phyloP scores from a whole-genome alignment of 2,329 filamentous ascomycete species.

The Aspergillus costaricaensis region DNA sequence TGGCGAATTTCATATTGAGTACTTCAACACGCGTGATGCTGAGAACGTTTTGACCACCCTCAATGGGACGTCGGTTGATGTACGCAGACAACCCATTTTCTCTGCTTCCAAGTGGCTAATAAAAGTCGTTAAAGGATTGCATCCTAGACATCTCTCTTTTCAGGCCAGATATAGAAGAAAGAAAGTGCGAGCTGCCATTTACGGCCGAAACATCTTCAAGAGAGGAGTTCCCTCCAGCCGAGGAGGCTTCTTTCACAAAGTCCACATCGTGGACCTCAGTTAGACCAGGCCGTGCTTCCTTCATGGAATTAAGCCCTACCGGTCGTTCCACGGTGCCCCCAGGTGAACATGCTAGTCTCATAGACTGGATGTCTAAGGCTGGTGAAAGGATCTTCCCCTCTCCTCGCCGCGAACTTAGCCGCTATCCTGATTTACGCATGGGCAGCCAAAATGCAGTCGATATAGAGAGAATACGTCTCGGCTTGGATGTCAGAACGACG shows the following conservation, averaged over 20 bases:
- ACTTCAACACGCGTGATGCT: constrained; percentile 40
- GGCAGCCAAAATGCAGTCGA: constrained; percentile 49
- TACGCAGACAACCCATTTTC: constrained; percentile 23
- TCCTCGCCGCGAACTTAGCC: constrained; percentile 30
- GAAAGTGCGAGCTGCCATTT: constrained; percentile 12
- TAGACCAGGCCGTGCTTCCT: constrained; percentile 22
- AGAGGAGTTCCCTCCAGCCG: constrained; percentile 12
- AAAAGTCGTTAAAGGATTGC: constrained; percentile 26
- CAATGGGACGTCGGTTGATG: constrained; percentile 38
- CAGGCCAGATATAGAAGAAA: constrained; percentile 33
- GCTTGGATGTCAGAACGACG: constrained; percentile 73
- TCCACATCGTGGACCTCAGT: constrained; percentile 18
- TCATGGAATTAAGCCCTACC: constrained; percentile 41
- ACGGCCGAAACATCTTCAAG: constrained; percentile 21
- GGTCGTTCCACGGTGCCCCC: constrained; percentile 43
- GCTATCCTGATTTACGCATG: constrained; percentile 31
- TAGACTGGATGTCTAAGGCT: constrained; percentile 34
- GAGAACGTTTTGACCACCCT: constrained; percentile 39
- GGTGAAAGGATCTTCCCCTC: constrained; percentile 33
- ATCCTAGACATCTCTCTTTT: constrained; percentile 33
- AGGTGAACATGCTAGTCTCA: constrained; percentile 34
- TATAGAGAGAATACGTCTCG: constrained; percentile 51
- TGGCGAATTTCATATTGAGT: constrained; percentile 43
- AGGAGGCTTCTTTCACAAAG: constrained; percentile 21
- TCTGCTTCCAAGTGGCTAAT: background rate